Percentiles rank a stretch among this genome's conserved stretches.
Conservation (phyloP, 805 yeast genomes). For the Saccharomycopsis vini region DNA sequence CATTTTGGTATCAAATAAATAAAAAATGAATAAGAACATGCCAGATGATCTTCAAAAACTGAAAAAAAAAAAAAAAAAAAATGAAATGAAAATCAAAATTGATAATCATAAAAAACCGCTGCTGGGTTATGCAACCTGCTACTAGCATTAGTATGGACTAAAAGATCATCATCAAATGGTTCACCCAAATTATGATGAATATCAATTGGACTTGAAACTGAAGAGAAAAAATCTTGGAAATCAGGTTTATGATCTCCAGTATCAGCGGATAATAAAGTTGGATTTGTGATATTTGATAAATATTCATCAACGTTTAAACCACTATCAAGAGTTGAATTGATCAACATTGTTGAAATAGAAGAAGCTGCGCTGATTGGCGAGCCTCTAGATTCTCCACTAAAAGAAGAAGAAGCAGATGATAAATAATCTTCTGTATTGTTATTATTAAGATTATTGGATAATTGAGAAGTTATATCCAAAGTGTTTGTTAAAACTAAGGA, state of each 20-base stretch:
- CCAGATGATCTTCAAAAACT: not conserved
- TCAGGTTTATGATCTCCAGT: slow-evolving; percentile 2
- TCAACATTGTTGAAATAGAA: slow-evolving; percentile 2
- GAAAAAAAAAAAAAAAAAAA: not conserved
- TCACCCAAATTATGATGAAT: slow-evolving; percentile 2
- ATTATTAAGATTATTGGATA: no score
- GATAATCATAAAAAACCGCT: slow-evolving; percentile 13
- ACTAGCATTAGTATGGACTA: slow-evolving; percentile 3
- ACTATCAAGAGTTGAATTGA: not conserved
- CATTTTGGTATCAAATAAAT: no score
- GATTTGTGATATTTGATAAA: slow-evolving; percentile 17
- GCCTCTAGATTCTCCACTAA: slow-evolving; percentile 8
- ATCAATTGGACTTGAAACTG: not conserved
- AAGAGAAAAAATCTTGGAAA: no score
- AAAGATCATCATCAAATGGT: slow-evolving; percentile 9
- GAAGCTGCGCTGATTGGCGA: slow-evolving; percentile 4
- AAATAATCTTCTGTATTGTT: slow-evolving; percentile 1
- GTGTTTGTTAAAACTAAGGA: no score
- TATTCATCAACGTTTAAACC: slow-evolving; percentile 17
- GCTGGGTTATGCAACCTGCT: slow-evolving; percentile 21
- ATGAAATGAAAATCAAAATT: not conserved
- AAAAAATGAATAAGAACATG: not conserved
- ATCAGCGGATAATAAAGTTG: slow-evolving; percentile 13
- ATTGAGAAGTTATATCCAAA: slow-evolving; percentile 16
- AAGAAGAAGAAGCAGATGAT: slow-evolving; percentile 4